These are phyloP conservation scores for Nitzschia inconspicua DNA, from an alignment of 108 stramenopile genomes.

Conservation along the genomic window DNA sequence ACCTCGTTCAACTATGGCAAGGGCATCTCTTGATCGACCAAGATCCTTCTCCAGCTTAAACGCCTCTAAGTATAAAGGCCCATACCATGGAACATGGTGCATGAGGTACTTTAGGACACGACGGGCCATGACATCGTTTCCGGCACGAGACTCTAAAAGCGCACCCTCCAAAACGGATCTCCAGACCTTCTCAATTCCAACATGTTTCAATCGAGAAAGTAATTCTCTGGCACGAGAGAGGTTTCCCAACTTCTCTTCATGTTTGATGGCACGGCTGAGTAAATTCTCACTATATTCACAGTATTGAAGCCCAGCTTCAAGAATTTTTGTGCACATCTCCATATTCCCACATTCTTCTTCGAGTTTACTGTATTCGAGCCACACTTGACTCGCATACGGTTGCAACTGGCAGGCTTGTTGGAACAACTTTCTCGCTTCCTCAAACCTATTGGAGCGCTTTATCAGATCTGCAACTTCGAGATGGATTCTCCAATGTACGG, in stretches of 20 bases:
- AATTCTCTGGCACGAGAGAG: conserved; percentile 74
- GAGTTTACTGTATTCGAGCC: conserved; percentile 96
- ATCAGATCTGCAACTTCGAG: conserved; percentile 82
- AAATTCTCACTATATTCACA: conserved; percentile 83
- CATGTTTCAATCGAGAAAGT: conserved; percentile 83
- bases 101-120: conserved; percentile 86
- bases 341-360: conserved; percentile 94
- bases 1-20: conserved; percentile 90
- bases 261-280: conserved; percentile 88
- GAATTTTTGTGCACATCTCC: conserved; percentile 56
- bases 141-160: conserved; percentile 91
- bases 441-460: conserved; percentile 68
- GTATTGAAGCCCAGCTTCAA: conserved; percentile 70
- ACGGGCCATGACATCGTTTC: conserved; percentile 82
- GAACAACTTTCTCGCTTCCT: conserved; percentile 77
- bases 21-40: conserved; percentile 71
- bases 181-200: conserved; percentile 92
- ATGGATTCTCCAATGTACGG: conserved; percentile 75
- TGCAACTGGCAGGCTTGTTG: conserved; percentile 81
- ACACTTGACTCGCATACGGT: conserved; percentile 86
- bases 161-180: conserved; percentile 95
- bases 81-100: conserved; percentile 96
- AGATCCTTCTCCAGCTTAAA: conserved; percentile 88
- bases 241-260: conserved; percentile 83
- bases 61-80: conserved; percentile 94